Conservation (phyloP, 192 early-diverging fungal species). For the Linnemannia elongata region DNA sequence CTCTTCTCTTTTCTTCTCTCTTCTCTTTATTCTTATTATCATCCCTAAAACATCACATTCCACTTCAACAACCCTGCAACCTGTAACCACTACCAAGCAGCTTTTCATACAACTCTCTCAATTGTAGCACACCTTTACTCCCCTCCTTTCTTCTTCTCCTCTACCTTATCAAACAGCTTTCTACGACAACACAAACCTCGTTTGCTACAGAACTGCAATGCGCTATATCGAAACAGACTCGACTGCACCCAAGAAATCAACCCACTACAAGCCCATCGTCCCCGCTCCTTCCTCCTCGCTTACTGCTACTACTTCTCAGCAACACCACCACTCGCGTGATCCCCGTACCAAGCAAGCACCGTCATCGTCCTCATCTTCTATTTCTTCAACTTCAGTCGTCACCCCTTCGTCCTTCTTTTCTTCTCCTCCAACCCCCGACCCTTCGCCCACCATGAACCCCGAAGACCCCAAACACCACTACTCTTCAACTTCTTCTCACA, state of each 20-base stretch:
- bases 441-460: conserved; percentile 47
- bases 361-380: neutral
- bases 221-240: conserved; percentile 21
- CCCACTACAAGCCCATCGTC: conserved; percentile 31
- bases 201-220: conserved; percentile 19
- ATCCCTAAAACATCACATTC: neutral
- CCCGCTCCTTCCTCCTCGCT: conserved; percentile 20
- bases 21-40: conserved; percentile 2
- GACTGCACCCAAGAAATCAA: conserved; percentile 16
- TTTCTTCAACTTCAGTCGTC: neutral
- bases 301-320: neutral
- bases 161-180: neutral
- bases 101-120: neutral
- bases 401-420: conserved; percentile 4
- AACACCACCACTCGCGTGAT: conserved; percentile 23
- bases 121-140: neutral
- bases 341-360: neutral
- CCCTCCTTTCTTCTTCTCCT: neutral
- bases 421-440: conserved; percentile 17
- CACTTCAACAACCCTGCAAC: neutral
- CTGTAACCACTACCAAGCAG: neutral
- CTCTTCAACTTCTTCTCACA: neutral
- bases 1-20: neutral
- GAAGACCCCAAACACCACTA: conserved; percentile 40
- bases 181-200: neutral